Base-by-base conservation (phyloP, 2,329 filamentous ascomycete genomes). In the Pseudogymnoascus sp. region DNA sequence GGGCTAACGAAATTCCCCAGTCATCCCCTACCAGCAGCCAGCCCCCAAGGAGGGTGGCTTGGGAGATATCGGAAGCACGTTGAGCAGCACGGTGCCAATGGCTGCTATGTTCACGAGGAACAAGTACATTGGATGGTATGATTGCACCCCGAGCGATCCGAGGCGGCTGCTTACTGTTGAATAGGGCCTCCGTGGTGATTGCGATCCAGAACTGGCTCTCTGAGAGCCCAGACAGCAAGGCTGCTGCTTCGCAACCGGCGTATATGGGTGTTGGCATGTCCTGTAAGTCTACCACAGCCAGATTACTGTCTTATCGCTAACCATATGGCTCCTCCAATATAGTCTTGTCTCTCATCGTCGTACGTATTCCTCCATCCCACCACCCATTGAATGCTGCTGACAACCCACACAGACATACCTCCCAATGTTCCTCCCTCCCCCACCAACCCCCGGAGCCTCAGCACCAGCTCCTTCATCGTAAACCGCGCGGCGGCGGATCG, bases 21-120 rank as follows among this genome's bases (percentile, higher is more conserved):
- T 92, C 72, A 89, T 97, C 68, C 92, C 92, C 63, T 97, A 94
- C 75, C 85, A 90, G 74, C 88, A 88, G 68, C 90, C 91, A 43
- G 78, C 81, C 57, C 78, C 83, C 68, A 85, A 86, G 69, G 82
- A 84, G 68, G 81, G 78, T 64, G 77, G 82, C 66, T n/a, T 47
- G 22, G 74, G 75, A 62, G 91, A 96, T 71, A 82, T 96, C 74
- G 79, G 84, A 60, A 87, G 88, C 75, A 90, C 80, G 28, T 70
- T 87, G 61, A 78, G 81, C 28, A 93, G 87, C 71, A 95, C 92
- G 35, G 79, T 97, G 71, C 93, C 93, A 62, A 97, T 97, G 93
- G 91, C 90, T 62, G 92, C 92, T 65, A 95, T 96, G 81, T 94
- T 96, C 73, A 94, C 89, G 68, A 83, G 91, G 67, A 96, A 96